These are phyloP conservation scores for Ustilago curta DNA, from an alignment of 1,284 basidiomycete genomes.

Conservation along the genomic window DNA sequence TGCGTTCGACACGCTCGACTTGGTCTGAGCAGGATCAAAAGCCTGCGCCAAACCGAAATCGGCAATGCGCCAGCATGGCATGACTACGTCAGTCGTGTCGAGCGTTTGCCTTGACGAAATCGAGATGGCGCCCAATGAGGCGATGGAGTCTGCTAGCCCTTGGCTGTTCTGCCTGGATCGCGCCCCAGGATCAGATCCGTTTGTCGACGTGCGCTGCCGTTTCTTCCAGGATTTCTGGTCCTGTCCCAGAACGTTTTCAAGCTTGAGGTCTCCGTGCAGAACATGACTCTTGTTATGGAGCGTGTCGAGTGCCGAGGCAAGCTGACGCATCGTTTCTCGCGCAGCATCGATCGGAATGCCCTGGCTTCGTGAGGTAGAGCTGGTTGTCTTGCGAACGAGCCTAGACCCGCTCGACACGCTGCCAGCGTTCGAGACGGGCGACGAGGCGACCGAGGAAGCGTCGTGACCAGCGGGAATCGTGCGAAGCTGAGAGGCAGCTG, in stretches of 20 bases:
- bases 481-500: conserved; percentile 37
- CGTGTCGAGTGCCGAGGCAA: conserved; percentile 86
- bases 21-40: conserved; percentile 18
- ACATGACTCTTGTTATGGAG: conserved; percentile 82
- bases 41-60: conserved; percentile 82
- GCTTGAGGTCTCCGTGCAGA: conserved; percentile 78
- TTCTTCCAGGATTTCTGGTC: conserved; percentile 45
- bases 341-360: conserved; percentile 72
- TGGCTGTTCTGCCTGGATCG: conserved; percentile 26
- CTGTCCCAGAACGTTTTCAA: conserved; percentile 85
- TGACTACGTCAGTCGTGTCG: conserved; percentile 69
- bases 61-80: conserved; percentile 71
- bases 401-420: conserved; percentile 40
- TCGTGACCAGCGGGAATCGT: conserved; percentile 49
- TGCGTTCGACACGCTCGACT: conserved; percentile 12
- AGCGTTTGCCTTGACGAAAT: conserved; percentile 69
- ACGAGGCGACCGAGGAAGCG: conserved; percentile 31
- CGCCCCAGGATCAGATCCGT: conserved; percentile 6
- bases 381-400: conserved; percentile 34
- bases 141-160: conserved; percentile 25
- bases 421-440: conserved; percentile 38
- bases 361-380: conserved; percentile 39
- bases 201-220: conserved; percentile 27
- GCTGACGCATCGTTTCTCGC: conserved; percentile 88
- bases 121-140: conserved; percentile 28